Evolutionary conservation across 768 basidiomycete genomes (phyloP).

Genomic region (Termitomyces sp.): DNA sequence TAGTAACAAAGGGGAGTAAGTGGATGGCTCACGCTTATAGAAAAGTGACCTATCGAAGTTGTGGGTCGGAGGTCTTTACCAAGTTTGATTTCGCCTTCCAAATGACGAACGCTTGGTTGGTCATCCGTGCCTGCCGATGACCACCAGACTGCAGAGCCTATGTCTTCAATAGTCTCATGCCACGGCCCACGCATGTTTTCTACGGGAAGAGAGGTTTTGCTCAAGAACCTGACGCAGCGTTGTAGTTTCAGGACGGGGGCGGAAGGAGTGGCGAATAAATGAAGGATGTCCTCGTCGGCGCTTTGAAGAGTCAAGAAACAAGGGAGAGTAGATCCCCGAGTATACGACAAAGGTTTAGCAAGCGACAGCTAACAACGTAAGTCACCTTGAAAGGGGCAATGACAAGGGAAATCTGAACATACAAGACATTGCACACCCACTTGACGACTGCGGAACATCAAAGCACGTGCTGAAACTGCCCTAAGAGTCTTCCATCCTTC

Average conservation of each 20-base stretch:
- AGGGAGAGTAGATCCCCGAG: conserved; percentile 46
- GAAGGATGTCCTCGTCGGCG: conserved; percentile 32
- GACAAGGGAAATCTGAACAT: conserved; percentile 13
- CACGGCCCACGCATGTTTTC: conserved; percentile 35
- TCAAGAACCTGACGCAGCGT: conserved; percentile 40
- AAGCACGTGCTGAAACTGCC: conserved; percentile 36
- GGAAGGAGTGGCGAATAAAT: conserved; percentile 38
- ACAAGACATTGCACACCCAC: conserved; percentile 41
- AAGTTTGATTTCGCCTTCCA: conserved; percentile 51
- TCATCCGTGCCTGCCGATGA: conserved; percentile 28
- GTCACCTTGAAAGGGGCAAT: background rate
- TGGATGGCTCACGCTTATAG: conserved; percentile 38
- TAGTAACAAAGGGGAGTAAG: background rate
- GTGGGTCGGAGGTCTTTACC: conserved; percentile 49
- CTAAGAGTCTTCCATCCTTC: conserved; percentile 48
- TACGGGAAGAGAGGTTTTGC: conserved; percentile 25
- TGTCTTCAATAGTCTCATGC: conserved; percentile 41
- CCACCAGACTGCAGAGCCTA: conserved; percentile 47
- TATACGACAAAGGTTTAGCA: conserved; percentile 45
- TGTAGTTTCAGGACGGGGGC: conserved; percentile 35
- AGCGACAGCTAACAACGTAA: conserved; percentile 34
- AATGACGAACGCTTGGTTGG: conserved; percentile 30
- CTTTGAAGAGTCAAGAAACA: conserved; percentile 40
- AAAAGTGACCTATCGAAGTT: conserved; percentile 47
- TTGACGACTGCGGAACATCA: conserved; percentile 33